Base-by-base conservation (phyloP, 129 eudicot species). In the Lactuca sativa region DNA sequence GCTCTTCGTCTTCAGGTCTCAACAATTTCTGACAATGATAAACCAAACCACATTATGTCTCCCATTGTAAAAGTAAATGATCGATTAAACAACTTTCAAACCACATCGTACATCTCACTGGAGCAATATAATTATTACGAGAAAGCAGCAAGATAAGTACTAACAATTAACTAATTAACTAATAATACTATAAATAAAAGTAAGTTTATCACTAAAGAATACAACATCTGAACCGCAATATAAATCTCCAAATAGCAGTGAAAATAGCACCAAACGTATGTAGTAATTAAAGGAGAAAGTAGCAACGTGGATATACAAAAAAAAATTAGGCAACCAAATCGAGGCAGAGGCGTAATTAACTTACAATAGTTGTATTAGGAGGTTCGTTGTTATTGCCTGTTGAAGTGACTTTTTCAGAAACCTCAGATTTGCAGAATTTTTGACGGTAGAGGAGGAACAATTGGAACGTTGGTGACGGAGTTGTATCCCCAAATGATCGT, bases 1-100 rank as follows among this genome's bases (percentile, higher is more conserved):
- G 76, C 59, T 83, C 96, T 67, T 82, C 89, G 4, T 82, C 87
- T 66, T 85, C 95, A 0, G 92, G 84, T 67, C 83, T 88, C 79
- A 82, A 70, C 78, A 71, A 61, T 85, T 86, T 69, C 69, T 75
- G 57, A 17, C 38, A 59, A 58, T 51, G 14, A 25, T 59, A 62
- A 67, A 70, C 31, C 21, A 54, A 54, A 9, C 56, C 14, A 52
- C 55, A 74, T 34, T 57, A 44, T 17, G 57, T 44, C 59, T 48
- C 34, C 15, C 41, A 43, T 16, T 30, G 62, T 40, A 17, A 74
- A 33, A 17, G 63, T 44, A 66, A 41, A 32, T 48, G 55, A 54
- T 15, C 34, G 61, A 54, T 31, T 6, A 11, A 67, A 55, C 57
- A 54, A 17, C 62, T 17, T 15, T 10, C n/a, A n/a, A 74, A 74